Base-by-base conservation (phyloP, 23 red algal species). In the Chondrus crispus region DNA sequence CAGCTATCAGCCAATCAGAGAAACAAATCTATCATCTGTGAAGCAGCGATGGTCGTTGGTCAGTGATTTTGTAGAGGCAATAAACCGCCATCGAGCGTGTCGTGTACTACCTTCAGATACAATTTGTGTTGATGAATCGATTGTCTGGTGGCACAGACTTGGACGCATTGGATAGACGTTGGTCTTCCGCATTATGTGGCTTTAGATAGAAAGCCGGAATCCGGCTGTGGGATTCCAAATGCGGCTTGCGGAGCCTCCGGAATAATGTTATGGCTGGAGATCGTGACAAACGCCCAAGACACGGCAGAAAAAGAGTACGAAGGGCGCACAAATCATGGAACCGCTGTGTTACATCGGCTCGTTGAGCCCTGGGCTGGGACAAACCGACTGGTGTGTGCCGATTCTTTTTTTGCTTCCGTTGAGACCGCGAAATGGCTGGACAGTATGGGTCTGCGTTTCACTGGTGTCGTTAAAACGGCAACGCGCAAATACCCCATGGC, bases 391-490 rank as follows among this genome's bases (percentile, higher is more conserved):
- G 82, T 86, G n/a, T 70, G 48, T n/a, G 82, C 82, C 2, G 55
- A 86, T 43, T 86, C 82, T 30, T 70, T 26, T 6, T 86, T 73
- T 86, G 52, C 60, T 18, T 42, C 54, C 3, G 82, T 86, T 14
- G 41, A 20, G 41, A 62, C 82, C 3, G 82, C 82, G 14, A 37
- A 35, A 19, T 32, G 3, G 55, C 82, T 68, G 30, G 16, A 36
- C 2, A 2, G 41, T 4, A 48, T 35, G 18, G 82, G 82, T 4
- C 32, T 86, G n/a, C 54, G 52, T 26, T 86, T 86, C 12, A 55
- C 69, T 7, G 82, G 82, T 7, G 60, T 86, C 14, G 82, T 86
- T 55, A 68, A 86, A 55, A 86, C 60, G 20, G 52, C 82, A 2
- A 69, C 82, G 19, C 20, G 46, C 3, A 20, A 69, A 6, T 86